Conservation (phyloP, 2,329 filamentous ascomycete species). For the Hymenoscyphus fraxineus region DNA sequence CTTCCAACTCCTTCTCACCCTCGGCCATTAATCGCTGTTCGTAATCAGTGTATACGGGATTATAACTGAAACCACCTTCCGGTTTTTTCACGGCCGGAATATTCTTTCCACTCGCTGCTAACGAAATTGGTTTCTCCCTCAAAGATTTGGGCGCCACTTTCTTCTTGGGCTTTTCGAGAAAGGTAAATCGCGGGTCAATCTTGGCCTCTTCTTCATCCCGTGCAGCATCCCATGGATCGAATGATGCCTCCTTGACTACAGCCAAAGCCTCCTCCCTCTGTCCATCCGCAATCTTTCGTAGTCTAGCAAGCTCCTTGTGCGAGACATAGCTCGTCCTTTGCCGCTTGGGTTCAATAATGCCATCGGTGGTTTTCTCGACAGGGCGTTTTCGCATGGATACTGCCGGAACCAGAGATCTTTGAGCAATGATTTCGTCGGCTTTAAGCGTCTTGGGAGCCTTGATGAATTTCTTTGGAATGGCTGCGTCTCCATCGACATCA, state of each 20-base stretch:
- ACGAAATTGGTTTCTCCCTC: slow-evolving; percentile 71
- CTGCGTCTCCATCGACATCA: slow-evolving; percentile 68
- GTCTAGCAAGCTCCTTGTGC: slow-evolving; percentile 74
- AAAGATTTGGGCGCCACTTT: slow-evolving; percentile 72
- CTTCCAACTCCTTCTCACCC: slow-evolving; percentile 73
- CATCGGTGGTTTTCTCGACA: slow-evolving; percentile 66
- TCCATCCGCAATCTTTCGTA: slow-evolving; percentile 77
- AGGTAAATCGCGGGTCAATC: slow-evolving; percentile 55
- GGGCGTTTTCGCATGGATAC: slow-evolving; percentile 75
- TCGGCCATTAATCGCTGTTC: slow-evolving; percentile 70
- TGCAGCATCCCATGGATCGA: slow-evolving; percentile 74
- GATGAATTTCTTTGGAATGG: slow-evolving; percentile 61
- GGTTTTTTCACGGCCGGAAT: slow-evolving; percentile 78
- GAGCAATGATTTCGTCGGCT: slow-evolving; percentile 85
- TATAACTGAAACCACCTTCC: slow-evolving; percentile 83
- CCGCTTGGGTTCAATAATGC: slow-evolving; percentile 69
- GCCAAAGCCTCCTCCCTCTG: slow-evolving; percentile 40
- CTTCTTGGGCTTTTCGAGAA: slow-evolving; percentile 61
- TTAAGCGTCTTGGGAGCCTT: slow-evolving; percentile 76
- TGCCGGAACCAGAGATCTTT: slow-evolving; percentile 76
- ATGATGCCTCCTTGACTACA: slow-evolving; percentile 57
- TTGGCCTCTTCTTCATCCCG: slow-evolving; percentile 41
- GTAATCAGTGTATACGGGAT: slow-evolving; percentile 84
- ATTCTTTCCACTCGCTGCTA: slow-evolving; percentile 76
- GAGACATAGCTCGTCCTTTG: slow-evolving; percentile 76